Conservation (phyloP, 2,329 filamentous ascomycete species). For the Fusarium sp. region DNA sequence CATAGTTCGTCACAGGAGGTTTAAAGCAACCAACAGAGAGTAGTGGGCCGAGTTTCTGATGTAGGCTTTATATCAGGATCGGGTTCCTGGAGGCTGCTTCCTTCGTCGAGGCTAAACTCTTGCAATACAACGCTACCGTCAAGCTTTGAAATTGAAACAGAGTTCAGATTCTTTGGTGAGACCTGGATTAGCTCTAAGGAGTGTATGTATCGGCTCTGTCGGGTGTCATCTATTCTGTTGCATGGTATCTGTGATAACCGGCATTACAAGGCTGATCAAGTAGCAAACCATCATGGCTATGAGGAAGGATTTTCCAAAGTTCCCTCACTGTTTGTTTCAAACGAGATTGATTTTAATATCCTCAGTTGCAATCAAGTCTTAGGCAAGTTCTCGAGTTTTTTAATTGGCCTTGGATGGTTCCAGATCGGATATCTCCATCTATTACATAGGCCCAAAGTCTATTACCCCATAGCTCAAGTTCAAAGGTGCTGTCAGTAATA, state of each 20-base stretch:
- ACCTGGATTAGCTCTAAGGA: rapidly evolving
- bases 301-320: no score
- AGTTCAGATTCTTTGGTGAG: rapidly evolving
- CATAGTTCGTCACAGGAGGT: rapidly evolving
- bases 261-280: no score
- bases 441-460: no score
- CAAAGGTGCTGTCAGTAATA: no score
- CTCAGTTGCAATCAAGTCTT: no score
- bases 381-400: no score
- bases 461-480: no score
- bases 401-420: no score
- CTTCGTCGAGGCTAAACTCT: neutral
- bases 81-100: neutral
- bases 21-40: neutral
- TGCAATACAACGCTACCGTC: neutral
- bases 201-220: rapidly evolving
- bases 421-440: neutral
- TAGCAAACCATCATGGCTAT: no score
- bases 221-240: no score
- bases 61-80: neutral
- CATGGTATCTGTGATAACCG: neutral
- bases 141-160: rapidly evolving
- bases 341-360: no score
- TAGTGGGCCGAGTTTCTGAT: rapidly evolving
- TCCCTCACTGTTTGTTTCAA: no score